These are phyloP conservation scores for Suhomyces terraborum DNA, from an alignment of 1,139 yeast species.

Conservation along the genomic window DNA sequence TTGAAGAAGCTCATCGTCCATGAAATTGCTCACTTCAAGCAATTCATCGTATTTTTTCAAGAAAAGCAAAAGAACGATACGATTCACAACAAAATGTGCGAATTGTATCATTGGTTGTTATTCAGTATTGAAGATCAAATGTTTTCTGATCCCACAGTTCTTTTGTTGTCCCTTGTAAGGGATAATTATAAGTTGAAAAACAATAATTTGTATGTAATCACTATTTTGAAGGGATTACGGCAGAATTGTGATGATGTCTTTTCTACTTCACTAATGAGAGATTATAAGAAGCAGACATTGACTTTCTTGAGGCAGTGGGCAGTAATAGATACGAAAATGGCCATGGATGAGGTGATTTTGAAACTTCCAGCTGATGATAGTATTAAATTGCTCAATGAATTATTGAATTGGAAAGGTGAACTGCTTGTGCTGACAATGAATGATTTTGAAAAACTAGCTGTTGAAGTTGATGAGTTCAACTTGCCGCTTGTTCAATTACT, in stretches of 20 bases:
- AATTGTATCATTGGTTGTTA: constrained; percentile 14
- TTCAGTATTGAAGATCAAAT: constrained; percentile 17
- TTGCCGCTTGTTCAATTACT: constrained; percentile 55
- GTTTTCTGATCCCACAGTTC: constrained; percentile 18
- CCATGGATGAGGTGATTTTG: constrained; percentile 27
- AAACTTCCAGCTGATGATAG: constrained; percentile 24
- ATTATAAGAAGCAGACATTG: constrained; percentile 13
- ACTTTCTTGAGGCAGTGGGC: constrained; percentile 23
- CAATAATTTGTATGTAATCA: constrained; percentile 2
- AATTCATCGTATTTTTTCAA: constrained; percentile 14
- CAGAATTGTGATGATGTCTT: constrained; percentile 11
- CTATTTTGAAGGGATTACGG: constrained; percentile 17
- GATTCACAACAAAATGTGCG: constrained; percentile 15
- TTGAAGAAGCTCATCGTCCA: constrained; percentile 23
- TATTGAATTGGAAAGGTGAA: constrained; percentile 12
- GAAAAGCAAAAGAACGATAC: background rate
- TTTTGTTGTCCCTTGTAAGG: constrained; percentile 20
- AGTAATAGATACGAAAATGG: constrained; percentile 24
- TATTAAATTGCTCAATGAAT: constrained; percentile 26
- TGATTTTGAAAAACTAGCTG: constrained; percentile 25
- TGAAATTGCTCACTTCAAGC: constrained; percentile 23
- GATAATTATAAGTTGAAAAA: constrained; percentile 14
- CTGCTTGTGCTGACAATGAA: constrained; percentile 16
- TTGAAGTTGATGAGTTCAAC: constrained; percentile 51
- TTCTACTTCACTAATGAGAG: constrained; percentile 14